Evolutionary conservation across 495 filamentous ascomycete genomes (phyloP), one percentile per base, ranked within the genome.

Genomic region (Polyplosphaeria fusca): DNA sequence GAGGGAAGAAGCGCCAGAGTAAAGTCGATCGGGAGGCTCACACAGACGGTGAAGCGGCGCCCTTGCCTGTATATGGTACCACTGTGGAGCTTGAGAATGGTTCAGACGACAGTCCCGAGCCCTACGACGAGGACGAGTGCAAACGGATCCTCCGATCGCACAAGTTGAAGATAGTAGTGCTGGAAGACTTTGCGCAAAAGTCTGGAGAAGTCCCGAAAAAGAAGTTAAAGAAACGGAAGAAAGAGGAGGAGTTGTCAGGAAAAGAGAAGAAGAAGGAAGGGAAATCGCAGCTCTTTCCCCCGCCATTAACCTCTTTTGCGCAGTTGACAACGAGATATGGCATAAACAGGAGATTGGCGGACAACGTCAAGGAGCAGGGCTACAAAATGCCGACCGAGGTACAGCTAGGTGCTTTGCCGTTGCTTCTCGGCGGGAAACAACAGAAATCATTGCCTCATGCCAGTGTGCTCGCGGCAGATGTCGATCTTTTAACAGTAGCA

Each of bases 361-460:
- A 83, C 50, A 99, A 97, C 63, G 73, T 99, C n/a, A 73, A 77
- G 13, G 77, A 79, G 13, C 89, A 96, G 73, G 91, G 88, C 11
- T 97, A 95, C 67, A 79, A 76, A 3, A 76, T 86, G 52, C 91
- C 93, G 24, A 99, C 92, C 2, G 91, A 96, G 73, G 91, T 99
- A 19, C 93, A 99, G 64, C 80, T 97, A 66, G 91, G 82, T 14
- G 83, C 82, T 55, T 70, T 97, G 54, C 94, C 93, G 27, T 68
- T 96, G 30, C 71, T 96, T 39, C 72, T 96, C 35, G 76, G 71
- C 26, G 74, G 76, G 12, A 67, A 80, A 11, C 22, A 4, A 12
- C 13, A 40, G 49, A 25, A 37, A 4, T 23, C 27, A 5, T 18
- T 23, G 18, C 7, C 43, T 27, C 7, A 23, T 22, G 50, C 32